Conservation (phyloP, 805 yeast species). For the Scheffersomyces coipomensis region DNA sequence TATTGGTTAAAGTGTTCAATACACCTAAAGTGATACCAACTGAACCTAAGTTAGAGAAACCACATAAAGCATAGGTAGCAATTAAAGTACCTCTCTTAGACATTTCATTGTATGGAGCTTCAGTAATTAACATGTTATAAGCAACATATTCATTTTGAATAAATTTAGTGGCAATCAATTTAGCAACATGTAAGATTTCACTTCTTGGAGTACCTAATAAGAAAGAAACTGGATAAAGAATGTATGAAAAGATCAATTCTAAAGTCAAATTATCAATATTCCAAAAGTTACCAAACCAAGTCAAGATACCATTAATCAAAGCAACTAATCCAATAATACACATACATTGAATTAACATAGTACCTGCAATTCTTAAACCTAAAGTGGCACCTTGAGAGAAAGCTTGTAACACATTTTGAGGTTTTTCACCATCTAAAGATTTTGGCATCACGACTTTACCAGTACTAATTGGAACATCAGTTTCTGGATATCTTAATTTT, state of each 20-base stretch:
- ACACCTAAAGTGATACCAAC: slow-evolving; percentile 63
- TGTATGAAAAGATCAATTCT: slow-evolving; percentile 55
- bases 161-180: slow-evolving; percentile 54
- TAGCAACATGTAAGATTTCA: slow-evolving; percentile 51
- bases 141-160: slow-evolving; percentile 65
- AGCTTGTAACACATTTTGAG: slow-evolving; percentile 55
- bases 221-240: slow-evolving; percentile 60
- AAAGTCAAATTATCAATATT: slow-evolving; percentile 50
- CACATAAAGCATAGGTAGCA: slow-evolving; percentile 63
- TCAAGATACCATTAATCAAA: slow-evolving; percentile 51
- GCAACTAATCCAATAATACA: slow-evolving; percentile 63
- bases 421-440: slow-evolving; percentile 29
- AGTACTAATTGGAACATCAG: slow-evolving; percentile 51
- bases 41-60: slow-evolving; percentile 62
- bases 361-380: slow-evolving; percentile 55
- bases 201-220: slow-evolving; percentile 53
- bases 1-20: slow-evolving; percentile 54
- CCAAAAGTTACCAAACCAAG: slow-evolving; percentile 66
- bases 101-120: slow-evolving; percentile 46
- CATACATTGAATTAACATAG: slow-evolving; percentile 56
- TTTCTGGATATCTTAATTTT: slow-evolving; percentile 58
- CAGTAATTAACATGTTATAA: slow-evolving; percentile 37
- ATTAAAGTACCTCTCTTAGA: slow-evolving; percentile 51
- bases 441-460: slow-evolving; percentile 44
- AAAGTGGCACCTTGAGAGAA: slow-evolving; percentile 58